Conservation (phyloP, 2,329 filamentous ascomycete species). For the Macrophomina phaseolina region DNA sequence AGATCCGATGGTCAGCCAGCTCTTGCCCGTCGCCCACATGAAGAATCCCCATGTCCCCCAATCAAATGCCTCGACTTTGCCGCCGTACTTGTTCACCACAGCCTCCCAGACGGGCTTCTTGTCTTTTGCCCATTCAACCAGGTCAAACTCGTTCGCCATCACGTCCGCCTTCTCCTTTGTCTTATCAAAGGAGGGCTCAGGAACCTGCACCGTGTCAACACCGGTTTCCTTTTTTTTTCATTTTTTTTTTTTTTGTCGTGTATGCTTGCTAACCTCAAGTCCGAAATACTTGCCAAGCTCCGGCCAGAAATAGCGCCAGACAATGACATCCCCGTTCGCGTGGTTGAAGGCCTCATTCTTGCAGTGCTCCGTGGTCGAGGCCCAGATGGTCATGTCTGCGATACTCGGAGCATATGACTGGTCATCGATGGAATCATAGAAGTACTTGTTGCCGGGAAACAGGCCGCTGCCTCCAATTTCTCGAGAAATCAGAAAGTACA, state of each 20-base stretch:
- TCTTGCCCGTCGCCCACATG: slow-evolving; percentile 14
- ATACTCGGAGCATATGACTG: slow-evolving; percentile 44
- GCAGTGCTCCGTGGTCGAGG: slow-evolving; percentile 37
- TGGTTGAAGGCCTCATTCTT: slow-evolving; percentile 52
- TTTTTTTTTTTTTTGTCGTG: too few species aligned
- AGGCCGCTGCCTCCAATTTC: slow-evolving; percentile 43
- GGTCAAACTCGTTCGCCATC: slow-evolving; percentile 14
- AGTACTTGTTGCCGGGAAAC: slow-evolving; percentile 44
- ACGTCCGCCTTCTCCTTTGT: slow-evolving; percentile 2
- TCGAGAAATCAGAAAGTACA: slow-evolving; percentile 48
- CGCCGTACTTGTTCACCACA: slow-evolving; percentile 11
- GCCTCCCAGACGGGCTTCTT: slow-evolving; percentile 18
- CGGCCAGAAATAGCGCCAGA: slow-evolving; percentile 19
- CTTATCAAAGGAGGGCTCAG: neutral
- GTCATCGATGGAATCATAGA: slow-evolving; percentile 44
- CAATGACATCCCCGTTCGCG: slow-evolving; percentile 25
- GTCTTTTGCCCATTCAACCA: slow-evolving; percentile 4
- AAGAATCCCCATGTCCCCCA: slow-evolving; percentile 21
- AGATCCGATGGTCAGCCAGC: slow-evolving; percentile 16
- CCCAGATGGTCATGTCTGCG: slow-evolving; percentile 48
- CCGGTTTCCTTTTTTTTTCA: too few species aligned
- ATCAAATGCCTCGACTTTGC: neutral
- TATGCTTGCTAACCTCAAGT: neutral
- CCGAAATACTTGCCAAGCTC: slow-evolving; percentile 7
- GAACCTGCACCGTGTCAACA: neutral